Conservation (phyloP, 495 filamentous ascomycete genomes). For the Cairneyella variabilis region DNA sequence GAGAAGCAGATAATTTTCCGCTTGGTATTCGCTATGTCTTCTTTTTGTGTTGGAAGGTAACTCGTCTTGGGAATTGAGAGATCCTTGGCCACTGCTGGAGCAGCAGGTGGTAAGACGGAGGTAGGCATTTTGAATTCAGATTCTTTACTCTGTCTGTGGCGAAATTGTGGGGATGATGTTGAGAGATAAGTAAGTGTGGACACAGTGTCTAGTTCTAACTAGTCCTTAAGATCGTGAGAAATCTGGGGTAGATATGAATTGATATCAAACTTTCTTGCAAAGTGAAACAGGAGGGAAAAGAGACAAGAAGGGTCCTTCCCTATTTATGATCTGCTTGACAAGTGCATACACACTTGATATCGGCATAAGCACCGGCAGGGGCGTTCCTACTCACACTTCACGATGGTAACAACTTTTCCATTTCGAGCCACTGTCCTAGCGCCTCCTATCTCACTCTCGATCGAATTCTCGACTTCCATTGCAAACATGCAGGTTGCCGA, state of each 20-base stretch:
- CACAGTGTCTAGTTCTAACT: no score
- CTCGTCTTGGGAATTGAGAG: slow-evolving; percentile 22
- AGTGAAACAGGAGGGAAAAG: no score
- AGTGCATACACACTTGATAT: neutral
- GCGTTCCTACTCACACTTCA: neutral
- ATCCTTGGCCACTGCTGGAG: slow-evolving; percentile 23
- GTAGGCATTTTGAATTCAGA: slow-evolving; percentile 30
- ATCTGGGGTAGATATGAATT: no score
- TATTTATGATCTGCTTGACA: no score
- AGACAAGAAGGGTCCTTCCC: no score
- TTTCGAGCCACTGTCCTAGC: neutral
- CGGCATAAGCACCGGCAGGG: neutral
- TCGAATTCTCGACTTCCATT: slow-evolving; percentile 14
- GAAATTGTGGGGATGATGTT: neutral
- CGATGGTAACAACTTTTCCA: neutral
- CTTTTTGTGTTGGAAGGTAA: slow-evolving; percentile 6
- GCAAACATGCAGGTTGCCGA: neutral
- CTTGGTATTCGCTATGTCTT: slow-evolving; percentile 29
- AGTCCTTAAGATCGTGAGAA: no score
- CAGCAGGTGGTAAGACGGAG: slow-evolving; percentile 26
- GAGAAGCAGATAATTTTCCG: slow-evolving; percentile 53
- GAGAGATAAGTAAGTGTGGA: slow-evolving; percentile 1
- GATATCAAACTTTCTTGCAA: no score
- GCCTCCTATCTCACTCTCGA: slow-evolving; percentile 4
- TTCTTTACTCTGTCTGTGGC: slow-evolving; percentile 9